Evolutionary conservation across 2,329 filamentous ascomycete species (phyloP), one percentile per base, ranked within the genome.

Genomic region (Hirsutella thompsonii): DNA sequence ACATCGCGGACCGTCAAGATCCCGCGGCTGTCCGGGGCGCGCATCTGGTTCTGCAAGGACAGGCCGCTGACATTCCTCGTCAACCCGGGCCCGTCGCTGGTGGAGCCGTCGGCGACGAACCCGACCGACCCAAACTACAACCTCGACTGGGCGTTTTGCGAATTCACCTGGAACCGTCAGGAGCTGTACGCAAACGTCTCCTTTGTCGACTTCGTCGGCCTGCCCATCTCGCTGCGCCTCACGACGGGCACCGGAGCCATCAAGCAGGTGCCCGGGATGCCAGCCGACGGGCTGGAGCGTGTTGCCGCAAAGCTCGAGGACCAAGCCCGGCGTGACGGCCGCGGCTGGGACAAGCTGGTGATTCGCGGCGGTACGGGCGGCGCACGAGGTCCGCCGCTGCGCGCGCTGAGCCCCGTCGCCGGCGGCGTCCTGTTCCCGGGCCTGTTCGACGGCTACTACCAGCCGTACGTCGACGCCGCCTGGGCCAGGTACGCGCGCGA

Each of bases 71-170:
- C 69, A 1, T 89, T 89, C 59, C 64, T 75, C 11, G 58, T 88
- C 40, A 89, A 89, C 57, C 79, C 76, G 20, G 78, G 76, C 14
- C 79, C 83, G 6, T 79, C 75, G 1, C 67, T 89, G 13, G 83
- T 88, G 35, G 83, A 88, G 60, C 84, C 84, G 0, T 80, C 78
- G 9, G 76, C 81, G 20, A 81, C 74, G 26, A 88, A 88, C 56
- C 56, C 67, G 0, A 57, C 68, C 0, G 81, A 85, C 51, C 59
- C 68, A 2, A 84, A 83, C 55, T 76, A 77, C 53, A 62, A 70
- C 29, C 60, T 72, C 36, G 60, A 67, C 44, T 85, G 80, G 80
- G 72, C 69, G 21, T 85, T 84, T 54, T 76, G 70, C 61, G 81
- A 85, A 58, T 79, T 83, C 50, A 81, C 79, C 14, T 81, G 72